These are phyloP conservation scores for Xylaria nigripes DNA, from an alignment of 495 filamentous ascomycete genomes.

Conservation along the genomic window DNA sequence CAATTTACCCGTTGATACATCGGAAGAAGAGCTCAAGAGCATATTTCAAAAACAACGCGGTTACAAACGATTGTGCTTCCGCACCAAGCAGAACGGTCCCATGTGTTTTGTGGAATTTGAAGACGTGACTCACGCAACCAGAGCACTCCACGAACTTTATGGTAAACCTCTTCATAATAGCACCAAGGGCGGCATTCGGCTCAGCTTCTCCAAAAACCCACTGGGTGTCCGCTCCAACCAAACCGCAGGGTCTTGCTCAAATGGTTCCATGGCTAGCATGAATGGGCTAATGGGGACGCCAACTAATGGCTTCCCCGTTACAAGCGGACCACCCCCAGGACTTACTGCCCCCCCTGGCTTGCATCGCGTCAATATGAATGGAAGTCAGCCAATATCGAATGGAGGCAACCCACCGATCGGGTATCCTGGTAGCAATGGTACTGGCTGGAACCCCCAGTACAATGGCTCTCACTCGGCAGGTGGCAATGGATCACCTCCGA, in stretches of 20 bases:
- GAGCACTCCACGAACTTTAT: constrained; percentile 85
- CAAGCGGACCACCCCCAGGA: constrained; percentile 68
- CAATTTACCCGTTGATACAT: constrained; percentile 88
- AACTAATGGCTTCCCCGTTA: constrained; percentile 55
- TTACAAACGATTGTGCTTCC: constrained; percentile 92
- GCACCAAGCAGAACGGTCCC: constrained; percentile 96
- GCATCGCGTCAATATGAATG: constrained; percentile 23
- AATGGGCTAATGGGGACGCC: constrained; percentile 45
- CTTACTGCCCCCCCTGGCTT: constrained; percentile 60
- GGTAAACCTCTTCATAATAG: constrained; percentile 84
- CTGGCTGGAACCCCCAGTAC: constrained; percentile 12
- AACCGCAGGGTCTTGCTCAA: constrained; percentile 31
- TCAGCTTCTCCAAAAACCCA: constrained; percentile 97
- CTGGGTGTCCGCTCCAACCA: constrained; percentile 83
- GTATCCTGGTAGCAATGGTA: not conserved
- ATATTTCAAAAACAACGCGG: constrained; percentile 92
- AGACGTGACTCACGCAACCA: constrained; percentile 87
- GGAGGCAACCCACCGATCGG: constrained; percentile 1
- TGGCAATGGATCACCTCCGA: constrained; percentile 15
- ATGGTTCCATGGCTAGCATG: constrained; percentile 42
- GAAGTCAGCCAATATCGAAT: not conserved
- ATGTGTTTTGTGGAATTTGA: constrained; percentile 99
- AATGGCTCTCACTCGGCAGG: constrained; percentile 16
- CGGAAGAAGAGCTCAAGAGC: constrained; percentile 91
- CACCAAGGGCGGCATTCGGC: constrained; percentile 91